Evolutionary conservation across 495 filamentous ascomycete genomes (phyloP).

Genomic region (Parathielavia hyrcaniae): DNA sequence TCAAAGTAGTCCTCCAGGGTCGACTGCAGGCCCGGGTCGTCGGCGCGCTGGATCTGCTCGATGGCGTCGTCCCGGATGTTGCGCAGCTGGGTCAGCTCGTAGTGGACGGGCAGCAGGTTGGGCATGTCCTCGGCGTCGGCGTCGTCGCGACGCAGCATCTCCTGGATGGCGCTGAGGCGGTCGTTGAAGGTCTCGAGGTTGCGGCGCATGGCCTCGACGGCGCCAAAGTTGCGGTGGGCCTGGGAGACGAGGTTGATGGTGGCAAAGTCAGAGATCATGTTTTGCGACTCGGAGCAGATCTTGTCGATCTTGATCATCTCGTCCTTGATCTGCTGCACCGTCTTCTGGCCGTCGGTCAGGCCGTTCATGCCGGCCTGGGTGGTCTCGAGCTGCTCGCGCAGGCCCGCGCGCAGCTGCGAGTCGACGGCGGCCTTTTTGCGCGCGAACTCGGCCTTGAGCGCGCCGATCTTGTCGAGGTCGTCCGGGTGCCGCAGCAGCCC

Average conservation of each 20-base stretch:
- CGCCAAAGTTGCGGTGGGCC: conserved; percentile 89
- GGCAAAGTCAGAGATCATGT: conserved; percentile 93
- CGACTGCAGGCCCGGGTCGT: conserved; percentile 63
- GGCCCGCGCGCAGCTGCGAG: conserved; percentile 74
- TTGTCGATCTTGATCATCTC: conserved; percentile 98
- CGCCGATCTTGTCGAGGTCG: conserved; percentile 91
- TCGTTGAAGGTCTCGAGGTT: conserved; percentile 80
- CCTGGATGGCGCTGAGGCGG: conserved; percentile 64
- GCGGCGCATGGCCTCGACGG: conserved; percentile 83
- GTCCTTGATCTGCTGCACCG: conserved; percentile 83
- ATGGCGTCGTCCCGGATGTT: conserved; percentile 94
- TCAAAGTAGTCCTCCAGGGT: conserved; percentile 85
- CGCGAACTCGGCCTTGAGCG: conserved; percentile 83
- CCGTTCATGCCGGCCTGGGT: conserved; percentile 86
- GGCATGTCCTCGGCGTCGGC: conserved; percentile 82
- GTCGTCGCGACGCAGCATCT: conserved; percentile 73
- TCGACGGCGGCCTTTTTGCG: conserved; percentile 92
- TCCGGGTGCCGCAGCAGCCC: conserved; percentile 67
- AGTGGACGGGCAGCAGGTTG: conserved; percentile 81
- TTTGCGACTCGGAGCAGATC: conserved; percentile 90
- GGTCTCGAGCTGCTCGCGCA: conserved; percentile 84
- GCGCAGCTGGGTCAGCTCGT: conserved; percentile 80
- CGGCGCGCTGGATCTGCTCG: conserved; percentile 76
- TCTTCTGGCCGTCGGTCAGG: conserved; percentile 79
- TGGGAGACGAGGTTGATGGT: conserved; percentile 91